Evolutionary conservation across 2,329 filamentous ascomycete genomes (phyloP), one percentile per base, ranked within the genome.

Genomic region (Lachnellula occidentalis): DNA sequence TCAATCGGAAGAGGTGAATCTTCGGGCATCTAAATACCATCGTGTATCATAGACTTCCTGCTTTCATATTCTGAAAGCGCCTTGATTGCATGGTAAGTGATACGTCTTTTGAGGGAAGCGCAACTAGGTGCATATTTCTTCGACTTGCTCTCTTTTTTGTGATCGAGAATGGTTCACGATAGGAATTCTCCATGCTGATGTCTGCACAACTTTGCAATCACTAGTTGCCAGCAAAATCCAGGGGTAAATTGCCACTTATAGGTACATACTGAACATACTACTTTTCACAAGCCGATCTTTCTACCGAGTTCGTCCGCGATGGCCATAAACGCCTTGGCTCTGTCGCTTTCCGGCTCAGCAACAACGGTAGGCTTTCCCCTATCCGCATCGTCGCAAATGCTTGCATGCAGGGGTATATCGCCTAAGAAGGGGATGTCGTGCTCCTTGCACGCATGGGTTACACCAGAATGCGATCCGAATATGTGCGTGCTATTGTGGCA

Each of bases 281-380:
- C 37, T 41, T 19, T 19, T 43, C 41, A 64, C 31, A 70, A 50
- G 8, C 59, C 63, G 48, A 69, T 53, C 34, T 61, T 64, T 24
- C 48, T 48, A 43, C 64, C 66, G 31, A 87, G 73, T 24, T 73
- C 70, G 53, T 78, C 74, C 1, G 89, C 89, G 67, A 96, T 85
- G 17, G 77, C 74, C 54, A 86, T 72, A 68, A 96, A 99, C 1
- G 85, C 83, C 51, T 77, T 73, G 0, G 88, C 86, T 62, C 89
- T 82, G 34, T 81, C 78, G 63, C 90, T 91, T 1, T 83, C 78
- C 7, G 92, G 90, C 70, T 95, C 90, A 1, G 90, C 82, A 2
- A 96, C 90, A 0, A 97, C 88, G 1, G 92, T 96, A 4, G 94
- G 94, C 70, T 87, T 90, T 1, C 94, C 94, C 19, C 80, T 76